Conservation (phyloP, 495 filamentous ascomycete species). For the Penicillium taxi region DNA sequence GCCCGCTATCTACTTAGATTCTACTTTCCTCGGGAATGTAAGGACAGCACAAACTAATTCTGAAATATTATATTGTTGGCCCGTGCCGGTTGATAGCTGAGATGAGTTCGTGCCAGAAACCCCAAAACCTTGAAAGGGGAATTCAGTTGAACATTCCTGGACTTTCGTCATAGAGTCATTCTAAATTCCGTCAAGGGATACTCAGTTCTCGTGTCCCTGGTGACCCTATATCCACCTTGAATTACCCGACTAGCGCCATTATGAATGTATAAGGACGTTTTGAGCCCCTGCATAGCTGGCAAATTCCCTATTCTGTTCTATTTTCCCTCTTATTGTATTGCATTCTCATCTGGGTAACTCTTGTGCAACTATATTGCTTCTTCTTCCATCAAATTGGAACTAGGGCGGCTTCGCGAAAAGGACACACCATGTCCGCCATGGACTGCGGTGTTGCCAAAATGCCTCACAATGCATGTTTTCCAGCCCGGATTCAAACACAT, state of each 20-base stretch:
- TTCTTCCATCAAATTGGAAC: constrained; percentile 7
- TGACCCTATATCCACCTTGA: constrained; percentile 18
- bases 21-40: constrained; percentile 22
- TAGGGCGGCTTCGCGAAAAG: constrained; percentile 8
- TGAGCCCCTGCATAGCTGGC: constrained; percentile 19
- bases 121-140: constrained; percentile 13
- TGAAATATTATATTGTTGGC: constrained; percentile 21
- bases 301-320: constrained; percentile 11
- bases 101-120: constrained; percentile 11
- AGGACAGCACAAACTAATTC: constrained; percentile 23
- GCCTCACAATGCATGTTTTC: constrained; percentile 14
- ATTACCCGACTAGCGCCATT: constrained; percentile 15
- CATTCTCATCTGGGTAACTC: constrained; percentile 17
- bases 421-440: constrained; percentile 20
- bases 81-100: constrained; percentile 18
- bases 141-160: constrained; percentile 14
- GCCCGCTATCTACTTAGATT: constrained; percentile 5
- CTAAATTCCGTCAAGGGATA: constrained; percentile 24
- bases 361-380: constrained; percentile 22
- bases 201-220: constrained; percentile 11
- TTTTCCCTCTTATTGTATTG: constrained; percentile 9
- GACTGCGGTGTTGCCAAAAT: constrained; percentile 17
- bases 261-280: constrained; percentile 24
- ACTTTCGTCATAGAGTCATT: constrained; percentile 17
- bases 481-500: constrained; percentile 19